Conservation (phyloP, 2,329 filamentous ascomycete species). For the Thielaviopsis cerberus region DNA sequence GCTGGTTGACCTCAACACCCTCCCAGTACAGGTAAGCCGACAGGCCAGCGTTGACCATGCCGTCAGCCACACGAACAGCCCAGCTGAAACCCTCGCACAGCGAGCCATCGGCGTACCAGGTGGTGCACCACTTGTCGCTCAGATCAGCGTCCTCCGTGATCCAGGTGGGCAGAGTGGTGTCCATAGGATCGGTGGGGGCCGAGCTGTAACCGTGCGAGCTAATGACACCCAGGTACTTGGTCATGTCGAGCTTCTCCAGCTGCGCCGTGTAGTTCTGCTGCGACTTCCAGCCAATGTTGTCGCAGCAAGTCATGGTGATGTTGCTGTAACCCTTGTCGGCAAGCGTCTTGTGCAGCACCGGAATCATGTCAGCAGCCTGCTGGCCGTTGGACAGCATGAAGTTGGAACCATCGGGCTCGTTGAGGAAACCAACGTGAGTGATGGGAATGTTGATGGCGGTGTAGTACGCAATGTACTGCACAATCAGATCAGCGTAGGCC, state of each 20-base stretch:
- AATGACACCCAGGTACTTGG: conserved; percentile 20
- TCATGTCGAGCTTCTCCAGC: conserved; percentile 16
- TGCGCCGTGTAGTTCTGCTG: conserved; percentile 14
- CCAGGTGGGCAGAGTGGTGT: conserved; percentile 28
- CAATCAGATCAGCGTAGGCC: conserved; percentile 29
- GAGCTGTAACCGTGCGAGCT: conserved; percentile 25
- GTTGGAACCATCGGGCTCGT: conserved; percentile 20
- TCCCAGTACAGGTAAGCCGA: conserved; percentile 39
- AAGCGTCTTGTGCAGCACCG: conserved; percentile 24
- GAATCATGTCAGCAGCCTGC: conserved; percentile 33
- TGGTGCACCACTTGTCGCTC: conserved; percentile 24
- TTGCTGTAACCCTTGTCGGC: conserved; percentile 10
- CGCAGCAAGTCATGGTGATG: conserved; percentile 21
- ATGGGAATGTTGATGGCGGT: conserved; percentile 15
- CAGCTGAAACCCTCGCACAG: conserved; percentile 34
- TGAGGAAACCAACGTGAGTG: conserved; percentile 25
- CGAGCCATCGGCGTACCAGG: conserved; percentile 29
- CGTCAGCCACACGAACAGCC: conserved; percentile 34
- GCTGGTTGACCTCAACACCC: conserved; percentile 19
- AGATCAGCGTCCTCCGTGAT: conserved; percentile 32
- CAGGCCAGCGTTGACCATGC: conserved; percentile 28
- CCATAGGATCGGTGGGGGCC: conserved; percentile 22
- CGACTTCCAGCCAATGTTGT: conserved; percentile 22
- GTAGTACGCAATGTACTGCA: conserved; percentile 30
- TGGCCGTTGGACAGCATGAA: conserved; percentile 27